Evolutionary conservation across 257 asterid species (phyloP).

Genomic region (Penstemon eatonii): DNA sequence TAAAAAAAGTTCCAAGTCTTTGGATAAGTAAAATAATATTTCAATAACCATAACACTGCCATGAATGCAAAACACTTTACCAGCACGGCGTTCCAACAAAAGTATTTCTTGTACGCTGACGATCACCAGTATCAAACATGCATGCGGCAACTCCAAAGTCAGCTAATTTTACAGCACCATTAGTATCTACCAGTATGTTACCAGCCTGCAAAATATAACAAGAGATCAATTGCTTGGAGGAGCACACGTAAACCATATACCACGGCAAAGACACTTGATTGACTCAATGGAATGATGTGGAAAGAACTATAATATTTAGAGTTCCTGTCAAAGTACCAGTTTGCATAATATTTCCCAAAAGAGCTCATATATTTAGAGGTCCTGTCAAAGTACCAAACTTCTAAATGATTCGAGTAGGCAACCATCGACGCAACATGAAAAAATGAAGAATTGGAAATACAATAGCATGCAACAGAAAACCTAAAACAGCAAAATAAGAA

Average conservation of each 20-base stretch:
- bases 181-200: conserved; percentile 79
- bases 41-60: neutral
- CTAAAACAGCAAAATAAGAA: conserved; percentile 16
- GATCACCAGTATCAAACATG: conserved; percentile 96
- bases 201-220: conserved; percentile 72
- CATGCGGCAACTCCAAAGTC: conserved; percentile 98
- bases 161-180: conserved; percentile 81
- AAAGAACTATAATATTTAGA: conserved; percentile 15
- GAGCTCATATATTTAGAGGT: conserved; percentile 22
- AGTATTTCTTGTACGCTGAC: conserved; percentile 96
- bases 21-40: neutral
- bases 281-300: conserved; percentile 8
- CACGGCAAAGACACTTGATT: neutral
- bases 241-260: conserved; percentile 26
- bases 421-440: neutral
- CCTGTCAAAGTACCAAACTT: conserved; percentile 17
- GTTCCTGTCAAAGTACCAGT: conserved; percentile 20
- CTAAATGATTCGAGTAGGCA: conserved; percentile 3
- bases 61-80: conserved; percentile 40
- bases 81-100: conserved; percentile 99
- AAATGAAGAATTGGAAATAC: conserved; percentile 8
- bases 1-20: neutral
- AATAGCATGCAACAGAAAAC: conserved; percentile 8
- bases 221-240: conserved; percentile 17
- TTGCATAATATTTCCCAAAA: conserved; percentile 8